phyloP scores from a whole-genome alignment of 257 asterid genomes.

The Salvia rosmarinus region DNA sequence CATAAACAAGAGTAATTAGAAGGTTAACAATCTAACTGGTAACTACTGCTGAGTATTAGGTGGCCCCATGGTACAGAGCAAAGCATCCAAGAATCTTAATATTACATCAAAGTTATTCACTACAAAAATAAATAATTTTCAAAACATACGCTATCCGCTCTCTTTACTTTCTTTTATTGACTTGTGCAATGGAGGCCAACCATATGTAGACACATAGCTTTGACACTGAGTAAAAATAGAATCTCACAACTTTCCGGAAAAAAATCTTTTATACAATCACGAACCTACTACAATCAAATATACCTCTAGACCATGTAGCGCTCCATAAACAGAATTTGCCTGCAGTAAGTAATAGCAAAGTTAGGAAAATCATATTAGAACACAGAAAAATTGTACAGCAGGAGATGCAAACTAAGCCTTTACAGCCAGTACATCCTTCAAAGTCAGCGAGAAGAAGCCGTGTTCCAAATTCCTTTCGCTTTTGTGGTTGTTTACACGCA shows the following conservation, averaged over 20 bases:
- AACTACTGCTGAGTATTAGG: background rate
- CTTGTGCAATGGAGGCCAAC: constrained; percentile 17
- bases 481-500: constrained; percentile 2
- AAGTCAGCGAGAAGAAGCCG: constrained; percentile 18
- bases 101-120: background rate
- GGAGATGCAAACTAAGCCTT: constrained; percentile 8
- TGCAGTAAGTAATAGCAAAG: constrained; percentile 44
- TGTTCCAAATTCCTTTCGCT: constrained; percentile 19
- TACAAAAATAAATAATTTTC: background rate
- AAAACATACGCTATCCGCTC: too few relatives aligned
- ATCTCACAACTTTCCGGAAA: constrained; percentile 29
- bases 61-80: too few relatives aligned
- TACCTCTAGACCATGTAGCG: constrained; percentile 92
- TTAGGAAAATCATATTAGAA: constrained; percentile 29
- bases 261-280: background rate
- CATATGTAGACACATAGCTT: constrained; percentile 16
- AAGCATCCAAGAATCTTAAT: background rate
- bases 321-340: constrained; percentile 90
- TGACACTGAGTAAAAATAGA: constrained; percentile 22
- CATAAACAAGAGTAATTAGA: constrained; percentile 32
- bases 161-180: constrained; percentile 16
- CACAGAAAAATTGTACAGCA: background rate
- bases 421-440: background rate
- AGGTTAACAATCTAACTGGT: constrained; percentile 11
- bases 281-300: constrained; percentile 28